A percentile compares a stretch with the other conserved stretches of the same genome.
These are phyloP conservation scores for Chlorella variabilis DNA, from an alignment of 163 green algal genomes.

Conservation along the genomic window DNA sequence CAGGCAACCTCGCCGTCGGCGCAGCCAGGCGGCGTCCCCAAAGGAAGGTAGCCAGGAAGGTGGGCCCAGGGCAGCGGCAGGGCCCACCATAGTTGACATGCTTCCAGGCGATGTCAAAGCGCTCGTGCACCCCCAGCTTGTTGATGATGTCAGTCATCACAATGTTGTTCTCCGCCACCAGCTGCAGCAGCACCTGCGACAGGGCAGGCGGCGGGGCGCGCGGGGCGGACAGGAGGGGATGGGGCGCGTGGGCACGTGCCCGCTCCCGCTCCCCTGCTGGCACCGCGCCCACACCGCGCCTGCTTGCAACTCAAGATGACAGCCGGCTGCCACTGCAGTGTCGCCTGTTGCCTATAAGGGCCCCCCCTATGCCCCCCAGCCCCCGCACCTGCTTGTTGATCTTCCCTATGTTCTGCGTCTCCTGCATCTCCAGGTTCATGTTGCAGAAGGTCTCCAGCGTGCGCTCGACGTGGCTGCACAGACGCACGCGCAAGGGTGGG, in stretches of 20 bases:
- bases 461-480: slow-evolving; percentile 44
- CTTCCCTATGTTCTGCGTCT: slow-evolving; percentile 40
- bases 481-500: no score
- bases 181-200: slow-evolving; percentile 50
- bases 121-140: slow-evolving; percentile 57
- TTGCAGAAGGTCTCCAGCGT: slow-evolving; percentile 50
- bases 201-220: background rate
- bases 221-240: background rate
- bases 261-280: no score
- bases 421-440: slow-evolving; percentile 53
- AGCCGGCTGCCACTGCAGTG: no score
- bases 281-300: no score
- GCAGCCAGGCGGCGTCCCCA: no score
- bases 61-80: no score
- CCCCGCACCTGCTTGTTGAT: slow-evolving; percentile 47
- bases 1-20: no score
- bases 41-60: no score
- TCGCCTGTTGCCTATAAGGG: no score
- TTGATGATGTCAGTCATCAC: slow-evolving; percentile 68
- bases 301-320: no score
- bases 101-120: slow-evolving; percentile 58
- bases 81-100: slow-evolving; percentile 50
- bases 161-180: slow-evolving; percentile 71
- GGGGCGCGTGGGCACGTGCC: background rate
- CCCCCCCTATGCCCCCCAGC: no score